phyloP scores from a whole-genome alignment of 192 early-diverging fungal genomes.

The Phlyctochytrium planicorne region DNA sequence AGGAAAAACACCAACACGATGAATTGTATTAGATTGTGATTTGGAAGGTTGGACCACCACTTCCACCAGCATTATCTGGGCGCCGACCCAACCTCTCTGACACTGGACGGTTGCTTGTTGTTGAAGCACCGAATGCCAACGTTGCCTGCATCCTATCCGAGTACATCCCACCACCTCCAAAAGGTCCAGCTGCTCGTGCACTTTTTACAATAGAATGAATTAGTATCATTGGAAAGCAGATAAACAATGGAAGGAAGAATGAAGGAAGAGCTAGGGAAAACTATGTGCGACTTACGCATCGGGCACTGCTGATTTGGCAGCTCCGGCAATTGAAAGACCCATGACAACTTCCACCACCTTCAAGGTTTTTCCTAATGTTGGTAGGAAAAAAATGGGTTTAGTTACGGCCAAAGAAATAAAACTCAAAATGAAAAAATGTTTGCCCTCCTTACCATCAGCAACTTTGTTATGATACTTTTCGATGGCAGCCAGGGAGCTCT shows the following conservation, averaged over 20 bases:
- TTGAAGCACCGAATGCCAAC: background rate
- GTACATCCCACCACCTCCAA: background rate
- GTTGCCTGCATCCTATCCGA: background rate
- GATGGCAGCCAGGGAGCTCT: slow-evolving; percentile 14
- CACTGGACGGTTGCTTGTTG: background rate
- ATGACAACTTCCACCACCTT: background rate
- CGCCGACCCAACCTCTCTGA: slow-evolving; percentile 1
- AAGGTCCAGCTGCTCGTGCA: background rate
- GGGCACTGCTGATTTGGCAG: background rate
- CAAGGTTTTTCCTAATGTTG: slow-evolving; percentile 5
- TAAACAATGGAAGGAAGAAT: too few species aligned
- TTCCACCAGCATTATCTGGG: background rate
- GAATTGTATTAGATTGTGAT: slow-evolving; percentile 3
- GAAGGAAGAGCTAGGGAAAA: too few species aligned
- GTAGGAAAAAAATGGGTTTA: too few species aligned
- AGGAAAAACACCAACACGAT: too few species aligned
- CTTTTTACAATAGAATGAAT: background rate
- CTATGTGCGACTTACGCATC: background rate
- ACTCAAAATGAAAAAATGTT: too few species aligned
- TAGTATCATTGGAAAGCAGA: background rate
- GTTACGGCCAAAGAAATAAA: too few species aligned
- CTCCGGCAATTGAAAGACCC: slow-evolving; percentile 4
- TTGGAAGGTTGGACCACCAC: background rate
- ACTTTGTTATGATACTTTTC: slow-evolving; percentile 24
- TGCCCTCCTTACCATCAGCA: slow-evolving; percentile 33